Evolutionary conservation across 768 basidiomycete genomes (phyloP), one percentile per base, ranked within the genome.

Genomic region (Auricularia cornea): DNA sequence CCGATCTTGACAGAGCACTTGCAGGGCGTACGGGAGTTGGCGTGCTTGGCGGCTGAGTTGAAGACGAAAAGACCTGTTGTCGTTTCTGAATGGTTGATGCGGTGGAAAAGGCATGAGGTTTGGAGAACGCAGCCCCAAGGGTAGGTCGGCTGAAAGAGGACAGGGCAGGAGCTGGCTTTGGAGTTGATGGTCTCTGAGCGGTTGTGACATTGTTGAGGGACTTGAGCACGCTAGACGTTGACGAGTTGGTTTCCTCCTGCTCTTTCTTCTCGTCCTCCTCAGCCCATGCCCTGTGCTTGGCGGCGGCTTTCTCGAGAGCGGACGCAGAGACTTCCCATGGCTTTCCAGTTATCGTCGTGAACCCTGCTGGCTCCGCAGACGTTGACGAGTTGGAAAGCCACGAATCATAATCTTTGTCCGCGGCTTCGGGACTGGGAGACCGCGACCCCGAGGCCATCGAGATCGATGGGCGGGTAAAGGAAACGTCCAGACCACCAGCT

Each of bases 241-340:
- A 40, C 20, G 54, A 26, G 18, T 14, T 23, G 61, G 62, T 1
- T 30, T 59, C 61, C n/a, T 52, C 35, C 59, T 60, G 60, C 5
- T 52, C 26, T 62, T 60, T 60, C 4, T 32, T 41, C n/a, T 67
- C 59, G 26, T 52, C 64, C 32, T 65, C 63, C 11, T 38, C 48
- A 59, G 57, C 61, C 40, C 52, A 74, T 30, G 71, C 72, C 30
- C 73, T 75, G 69, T 85, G 75, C 66, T 77, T 82, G 51, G 80
- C 80, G 71, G 80, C 73, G 1, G 87, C 87, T 66, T 79, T 79
- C 8, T 78, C 80, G 8, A 88, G 70, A 1, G 87, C 84, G 28
- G 74, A 74, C 33, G 74, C 76, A 4, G 86, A 87, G 1, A 28
- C 66, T 67, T 41, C 79, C 1, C 75, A 64, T 65, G 74, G 73